Base-by-base conservation (phyloP, 2,329 filamentous ascomycete species). In the Dothiorella sarmentorum region DNA sequence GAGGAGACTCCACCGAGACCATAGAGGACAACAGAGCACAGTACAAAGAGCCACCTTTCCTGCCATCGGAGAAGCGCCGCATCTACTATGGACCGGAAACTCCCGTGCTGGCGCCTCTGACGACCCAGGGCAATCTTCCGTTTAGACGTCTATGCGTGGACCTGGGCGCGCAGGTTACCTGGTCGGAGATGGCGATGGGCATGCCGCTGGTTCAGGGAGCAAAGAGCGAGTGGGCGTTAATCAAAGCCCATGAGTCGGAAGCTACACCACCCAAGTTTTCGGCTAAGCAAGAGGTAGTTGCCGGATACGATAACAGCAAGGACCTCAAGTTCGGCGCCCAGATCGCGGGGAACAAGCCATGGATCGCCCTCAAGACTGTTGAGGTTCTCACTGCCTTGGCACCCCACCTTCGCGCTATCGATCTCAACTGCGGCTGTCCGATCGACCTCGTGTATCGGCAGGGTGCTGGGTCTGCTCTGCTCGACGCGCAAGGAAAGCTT, bases 151-250 rank as follows among this genome's bases (percentile, higher is more conserved):
- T 99, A 27, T 97, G 92, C 68, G 87, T 91, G 11, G 88, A 92
- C 58, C 82, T 97, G 22, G 94, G 94, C 33, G 92, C 91, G 26
- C 89, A 97, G 69, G 81, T 96, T 49, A 99, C 94, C 0, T 99
- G 96, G 78, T 97, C 93, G 0, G 94, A 99, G 75, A 99, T 99
- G 94, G 94, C 93, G 3, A 89, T 99, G 83, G 87, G 90, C 26
- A 78, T 96, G 73, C 92, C 93, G 9, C 76, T 99, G 40, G 82
- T 99, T 5, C 91, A 97, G 73, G 94, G 94, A 33, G 85, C 89
- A 63, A 95, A 93, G 75, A 82, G 87, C 1, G 94, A 99, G 76
- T 99, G 94, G 94, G 91, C 94, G 18, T 79, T 99, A 58, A 85
- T 97, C 81, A 95, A 94, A 73, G 90, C 90, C 3, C 94, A 99